phyloP scores from a whole-genome alignment of 345 rosid genomes.

The Pistacia integerrima region DNA sequence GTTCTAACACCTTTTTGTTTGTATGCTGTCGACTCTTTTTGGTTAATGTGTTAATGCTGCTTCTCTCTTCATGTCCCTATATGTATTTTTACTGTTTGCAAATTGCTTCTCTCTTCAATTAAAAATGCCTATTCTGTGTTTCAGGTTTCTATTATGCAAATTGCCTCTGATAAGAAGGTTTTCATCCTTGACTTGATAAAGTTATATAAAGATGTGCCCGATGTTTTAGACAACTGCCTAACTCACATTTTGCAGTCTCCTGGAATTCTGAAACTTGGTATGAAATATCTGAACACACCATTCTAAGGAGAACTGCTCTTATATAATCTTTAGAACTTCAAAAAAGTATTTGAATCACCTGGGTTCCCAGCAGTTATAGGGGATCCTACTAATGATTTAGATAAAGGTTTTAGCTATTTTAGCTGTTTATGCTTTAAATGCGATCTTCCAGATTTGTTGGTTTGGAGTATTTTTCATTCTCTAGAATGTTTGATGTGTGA shows the following conservation, averaged over 20 bases:
- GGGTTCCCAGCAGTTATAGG: not conserved
- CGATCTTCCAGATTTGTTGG: not conserved
- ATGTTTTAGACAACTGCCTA: conserved; percentile 64
- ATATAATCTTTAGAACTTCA: not conserved
- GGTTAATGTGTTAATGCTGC: not conserved
- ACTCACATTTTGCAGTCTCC: conserved; percentile 74
- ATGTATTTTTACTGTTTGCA: conserved; percentile 5
- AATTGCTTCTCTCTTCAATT: not conserved
- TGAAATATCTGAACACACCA: conserved; percentile 13
- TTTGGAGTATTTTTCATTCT: not conserved
- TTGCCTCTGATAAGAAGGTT: conserved; percentile 68
- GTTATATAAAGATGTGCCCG: conserved; percentile 66
- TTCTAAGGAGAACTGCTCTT: not conserved
- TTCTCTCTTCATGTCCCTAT: not conserved
- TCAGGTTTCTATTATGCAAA: conserved; percentile 98
- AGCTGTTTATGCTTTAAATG: not conserved
- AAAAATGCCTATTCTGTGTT: conserved; percentile 15
- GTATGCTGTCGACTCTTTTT: not conserved
- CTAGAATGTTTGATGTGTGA: not conserved
- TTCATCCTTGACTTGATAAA: conserved; percentile 90
- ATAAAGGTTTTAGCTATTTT: not conserved
- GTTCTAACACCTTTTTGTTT: not conserved
- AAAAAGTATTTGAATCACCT: not conserved
- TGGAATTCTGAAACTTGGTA: conserved; percentile 85
- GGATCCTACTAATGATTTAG: not conserved